Percentiles rank a stretch among this genome's conserved stretches.
Conservation (phyloP, 306 rosid species). For the Begonia fuchsioides region DNA sequence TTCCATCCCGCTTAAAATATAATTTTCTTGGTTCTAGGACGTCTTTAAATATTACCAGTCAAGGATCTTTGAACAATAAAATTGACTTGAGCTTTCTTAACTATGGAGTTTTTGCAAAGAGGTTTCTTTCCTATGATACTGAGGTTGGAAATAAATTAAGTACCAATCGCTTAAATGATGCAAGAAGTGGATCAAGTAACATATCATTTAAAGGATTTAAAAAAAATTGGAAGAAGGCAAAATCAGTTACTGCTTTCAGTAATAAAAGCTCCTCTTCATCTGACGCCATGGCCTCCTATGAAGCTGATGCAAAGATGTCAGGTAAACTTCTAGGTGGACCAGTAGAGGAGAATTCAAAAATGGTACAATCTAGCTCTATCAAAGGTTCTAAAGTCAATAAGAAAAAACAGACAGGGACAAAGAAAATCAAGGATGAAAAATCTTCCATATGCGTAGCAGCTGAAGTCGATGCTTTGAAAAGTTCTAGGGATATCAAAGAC, state of each 20-base stretch:
- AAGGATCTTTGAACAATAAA: slow-evolving; percentile 11
- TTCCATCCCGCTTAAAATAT: slow-evolving; percentile 6
- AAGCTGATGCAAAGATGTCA: slow-evolving; percentile 13
- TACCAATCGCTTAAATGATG: slow-evolving; percentile 7
- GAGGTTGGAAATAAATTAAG: slow-evolving; percentile 11
- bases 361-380: slow-evolving; percentile 6
- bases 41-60: slow-evolving; percentile 11
- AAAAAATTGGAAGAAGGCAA: slow-evolving; percentile 22
- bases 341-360: slow-evolving; percentile 8
- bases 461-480: slow-evolving; percentile 17
- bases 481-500: slow-evolving; percentile 19
- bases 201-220: slow-evolving; percentile 3
- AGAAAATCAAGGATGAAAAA: slow-evolving; percentile 24
- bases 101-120: slow-evolving; percentile 22
- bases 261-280: slow-evolving; percentile 15
- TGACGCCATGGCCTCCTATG: slow-evolving; percentile 14
- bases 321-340: slow-evolving; percentile 12
- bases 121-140: slow-evolving; percentile 30
- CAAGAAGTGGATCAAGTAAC: slow-evolving; percentile 4
- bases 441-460: slow-evolving; percentile 13
- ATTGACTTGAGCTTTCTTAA: slow-evolving; percentile 6
- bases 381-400: slow-evolving; percentile 17
- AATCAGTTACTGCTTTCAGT: slow-evolving; percentile 16
- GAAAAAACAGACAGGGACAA: slow-evolving; percentile 28
- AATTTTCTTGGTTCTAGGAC: slow-evolving; percentile 13